These are phyloP conservation scores for Verticillium klebahnii DNA, from an alignment of 2,329 filamentous ascomycete genomes.

Conservation along the genomic window DNA sequence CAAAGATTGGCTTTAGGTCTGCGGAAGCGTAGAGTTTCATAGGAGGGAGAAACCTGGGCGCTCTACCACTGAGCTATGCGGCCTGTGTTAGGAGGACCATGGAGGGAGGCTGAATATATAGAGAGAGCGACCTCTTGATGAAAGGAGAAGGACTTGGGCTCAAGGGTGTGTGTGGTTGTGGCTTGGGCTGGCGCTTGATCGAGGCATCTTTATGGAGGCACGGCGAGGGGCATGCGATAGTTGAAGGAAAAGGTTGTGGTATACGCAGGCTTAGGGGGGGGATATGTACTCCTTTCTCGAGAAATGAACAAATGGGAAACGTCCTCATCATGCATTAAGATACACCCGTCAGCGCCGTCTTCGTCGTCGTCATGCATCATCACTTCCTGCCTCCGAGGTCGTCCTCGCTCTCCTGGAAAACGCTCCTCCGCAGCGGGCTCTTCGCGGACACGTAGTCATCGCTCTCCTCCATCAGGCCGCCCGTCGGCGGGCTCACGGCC, in stretches of 20 bases:
- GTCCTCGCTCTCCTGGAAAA: slow-evolving; percentile 36
- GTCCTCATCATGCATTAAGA: no score
- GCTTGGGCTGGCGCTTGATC: no score
- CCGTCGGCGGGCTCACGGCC: slow-evolving; percentile 22
- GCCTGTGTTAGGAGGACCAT: not conserved
- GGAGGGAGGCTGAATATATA: not conserved
- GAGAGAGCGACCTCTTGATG: no score
- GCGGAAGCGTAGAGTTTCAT: not conserved
- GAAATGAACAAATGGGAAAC: no score
- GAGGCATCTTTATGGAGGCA: no score
- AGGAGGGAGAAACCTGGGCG: not conserved
- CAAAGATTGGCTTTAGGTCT: not conserved
- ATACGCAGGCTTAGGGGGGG: no score
- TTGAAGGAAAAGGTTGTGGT: no score
- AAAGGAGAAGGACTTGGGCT: no score
- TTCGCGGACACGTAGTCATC: slow-evolving; percentile 18
- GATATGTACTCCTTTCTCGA: no score
- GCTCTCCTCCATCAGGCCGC: slow-evolving; percentile 10
- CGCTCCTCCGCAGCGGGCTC: slow-evolving; percentile 28
- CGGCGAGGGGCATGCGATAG: no score
- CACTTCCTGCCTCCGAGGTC: slow-evolving; percentile 24
- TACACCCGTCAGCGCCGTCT: not conserved
- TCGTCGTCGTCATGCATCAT: not conserved
- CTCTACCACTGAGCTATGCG: not conserved
- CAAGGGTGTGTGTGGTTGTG: no score